Conservation (phyloP, 371 early-diverging fungal species). For the Mucor piriformis region DNA sequence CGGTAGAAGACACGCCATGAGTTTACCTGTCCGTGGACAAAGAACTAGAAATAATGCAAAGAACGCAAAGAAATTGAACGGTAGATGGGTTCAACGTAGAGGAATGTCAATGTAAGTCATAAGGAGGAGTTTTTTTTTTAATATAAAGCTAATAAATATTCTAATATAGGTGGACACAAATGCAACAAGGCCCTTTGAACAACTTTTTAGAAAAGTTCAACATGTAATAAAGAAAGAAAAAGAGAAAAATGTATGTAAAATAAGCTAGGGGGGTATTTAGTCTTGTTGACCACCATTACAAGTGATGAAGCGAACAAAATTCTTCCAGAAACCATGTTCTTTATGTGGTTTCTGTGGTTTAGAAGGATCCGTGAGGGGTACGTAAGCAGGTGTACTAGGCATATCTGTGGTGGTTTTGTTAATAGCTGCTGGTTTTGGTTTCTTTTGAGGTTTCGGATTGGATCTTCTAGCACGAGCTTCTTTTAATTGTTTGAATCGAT, state of each 20-base stretch:
- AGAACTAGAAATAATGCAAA: constrained; percentile 85
- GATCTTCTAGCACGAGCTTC: constrained; percentile 30
- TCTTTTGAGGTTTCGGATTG: constrained; percentile 23
- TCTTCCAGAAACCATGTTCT: constrained; percentile 22
- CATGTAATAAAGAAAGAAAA: constrained; percentile 27
- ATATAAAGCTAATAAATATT: neutral
- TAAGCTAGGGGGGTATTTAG: constrained; percentile 6
- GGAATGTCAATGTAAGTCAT: constrained; percentile 35
- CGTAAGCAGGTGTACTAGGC: constrained; percentile 25
- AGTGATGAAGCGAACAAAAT: constrained; percentile 21
- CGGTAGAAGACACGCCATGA: constrained; percentile 86
- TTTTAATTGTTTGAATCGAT: constrained; percentile 28
- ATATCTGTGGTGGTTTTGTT: constrained; percentile 5
- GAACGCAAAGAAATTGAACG: constrained; percentile 88
- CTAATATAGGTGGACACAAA: constrained; percentile 22
- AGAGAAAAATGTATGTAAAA: neutral
- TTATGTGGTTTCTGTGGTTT: constrained; percentile 11
- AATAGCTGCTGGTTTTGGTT: constrained; percentile 4
- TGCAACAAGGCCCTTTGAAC: constrained; percentile 36
- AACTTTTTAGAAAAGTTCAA: constrained; percentile 34
- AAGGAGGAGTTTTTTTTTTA: neutral
- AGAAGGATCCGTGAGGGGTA: constrained; percentile 11
- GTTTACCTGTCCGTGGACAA: constrained; percentile 91
- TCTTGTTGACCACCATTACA: constrained; percentile 16
- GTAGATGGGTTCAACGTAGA: constrained; percentile 59